A percentile compares a stretch with the other conserved stretches of the same genome.
phyloP scores from a whole-genome alignment of 73 alveolate genomes.

The Paramecium octaurelia region DNA sequence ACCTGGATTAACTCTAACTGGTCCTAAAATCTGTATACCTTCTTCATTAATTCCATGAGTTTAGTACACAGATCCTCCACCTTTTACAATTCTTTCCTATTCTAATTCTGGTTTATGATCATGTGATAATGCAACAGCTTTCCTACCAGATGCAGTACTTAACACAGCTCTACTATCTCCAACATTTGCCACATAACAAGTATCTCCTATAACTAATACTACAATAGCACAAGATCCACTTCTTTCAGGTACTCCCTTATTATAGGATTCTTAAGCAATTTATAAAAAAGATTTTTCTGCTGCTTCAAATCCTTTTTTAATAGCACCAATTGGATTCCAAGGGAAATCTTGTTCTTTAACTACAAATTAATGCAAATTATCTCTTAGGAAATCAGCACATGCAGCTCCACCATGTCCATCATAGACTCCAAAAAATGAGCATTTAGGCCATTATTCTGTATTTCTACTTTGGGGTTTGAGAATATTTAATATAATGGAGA shows the following conservation, averaged over 20 bases:
- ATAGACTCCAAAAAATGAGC: slow-evolving; percentile 95
- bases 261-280: slow-evolving; percentile 75
- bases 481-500: slow-evolving; percentile 86
- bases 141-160: slow-evolving; percentile 71
- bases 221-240: slow-evolving; percentile 97
- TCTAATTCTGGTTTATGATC: slow-evolving; percentile 97
- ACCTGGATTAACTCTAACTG: slow-evolving; percentile 91
- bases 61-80: slow-evolving; percentile 91
- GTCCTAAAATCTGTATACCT: slow-evolving; percentile 63
- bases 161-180: slow-evolving; percentile 95
- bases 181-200: slow-evolving; percentile 91
- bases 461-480: slow-evolving; percentile 68
- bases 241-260: slow-evolving; percentile 77
- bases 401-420: slow-evolving; percentile 99
- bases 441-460: slow-evolving; percentile 84
- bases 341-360: slow-evolving; percentile 79
- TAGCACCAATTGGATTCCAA: slow-evolving; percentile 82
- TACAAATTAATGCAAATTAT: slow-evolving; percentile 82
- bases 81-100: slow-evolving; percentile 80
- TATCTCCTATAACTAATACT: slow-evolving; percentile 79
- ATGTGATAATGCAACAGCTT: slow-evolving; percentile 71
- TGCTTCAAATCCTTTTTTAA: slow-evolving; percentile 81
- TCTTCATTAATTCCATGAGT: slow-evolving; percentile 14
- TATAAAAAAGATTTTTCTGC: slow-evolving; percentile 90
- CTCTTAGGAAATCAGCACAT: slow-evolving; percentile 96